Base-by-base conservation (phyloP, 73 alveolate species). In the Breviolum minutum region DNA sequence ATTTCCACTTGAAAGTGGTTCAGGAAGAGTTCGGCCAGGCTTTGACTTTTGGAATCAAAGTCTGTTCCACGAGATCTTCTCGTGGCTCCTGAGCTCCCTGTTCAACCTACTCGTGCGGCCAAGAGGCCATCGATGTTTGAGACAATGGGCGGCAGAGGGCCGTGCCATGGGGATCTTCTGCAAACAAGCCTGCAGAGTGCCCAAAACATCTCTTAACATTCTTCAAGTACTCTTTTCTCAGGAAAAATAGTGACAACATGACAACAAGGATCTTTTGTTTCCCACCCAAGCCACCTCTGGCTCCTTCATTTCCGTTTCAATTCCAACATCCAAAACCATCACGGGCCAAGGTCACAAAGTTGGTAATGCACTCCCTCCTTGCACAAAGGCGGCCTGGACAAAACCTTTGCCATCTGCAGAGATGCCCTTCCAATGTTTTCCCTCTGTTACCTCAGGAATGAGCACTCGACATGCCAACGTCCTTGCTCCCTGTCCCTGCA, bases 121-220 rank as follows among this genome's bases (percentile, higher is more conserved):
- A 30, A 80, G 77, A 61, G 63, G 87, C 96, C 97, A 92, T 19
- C 97, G 88, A 22, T 92, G 97, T 79, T 71, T 69, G 77, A 90
- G 87, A 76, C 96, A 90, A 63, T 63, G 69, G 22, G 76, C 87
- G 13, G 96, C 96, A 2, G 96, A 90, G 14, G 96, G 96, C 73
- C 96, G 87, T 5, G 97, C 97, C 97, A 92, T 92, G 79, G 97
- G 97, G 63, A 92, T 80, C 89, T 74, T 92, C 68, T 92, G 97
- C 85, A 92, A 79, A 40, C 88, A 90, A 27, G 96, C 96, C 96
- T 90, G 30, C 81, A 20, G 54, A 40, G 54, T 40, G 54, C 54
- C 54, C 54, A 40, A 40, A 40, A 40, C 54, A 40, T 40, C 54
- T 40, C 54, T 3, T 40, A 40, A 40, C 3, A 40, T 40, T 40